Evolutionary conservation across 2,329 filamentous ascomycete genomes (phyloP).

Genomic region (Nemania diffusa): DNA sequence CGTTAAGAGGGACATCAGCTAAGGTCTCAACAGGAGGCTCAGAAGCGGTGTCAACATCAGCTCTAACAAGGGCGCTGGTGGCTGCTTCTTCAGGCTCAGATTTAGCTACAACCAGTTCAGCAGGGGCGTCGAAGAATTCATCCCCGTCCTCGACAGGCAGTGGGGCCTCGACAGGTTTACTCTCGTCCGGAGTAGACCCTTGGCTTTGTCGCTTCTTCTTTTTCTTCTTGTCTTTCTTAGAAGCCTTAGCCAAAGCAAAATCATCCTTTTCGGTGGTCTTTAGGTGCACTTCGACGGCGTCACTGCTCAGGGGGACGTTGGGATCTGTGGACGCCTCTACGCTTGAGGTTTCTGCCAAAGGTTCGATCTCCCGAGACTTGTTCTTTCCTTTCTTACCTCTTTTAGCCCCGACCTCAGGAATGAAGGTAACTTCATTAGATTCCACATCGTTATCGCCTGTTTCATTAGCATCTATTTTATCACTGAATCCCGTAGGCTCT

Average conservation of each 20-base stretch:
- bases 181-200: background rate
- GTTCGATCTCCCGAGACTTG: conserved; percentile 38
- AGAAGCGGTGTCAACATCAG: background rate
- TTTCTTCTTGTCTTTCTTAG: conserved; percentile 39
- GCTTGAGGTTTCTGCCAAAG: conserved; percentile 7
- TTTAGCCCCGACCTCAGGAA: conserved; percentile 47
- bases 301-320: conserved; percentile 1
- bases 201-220: conserved; percentile 26
- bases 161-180: conserved; percentile 5
- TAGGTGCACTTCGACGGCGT: conserved; percentile 1
- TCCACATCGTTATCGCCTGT: conserved; percentile 22
- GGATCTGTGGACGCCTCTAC: background rate
- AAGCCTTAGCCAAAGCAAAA: conserved; percentile 39
- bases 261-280: conserved; percentile 8
- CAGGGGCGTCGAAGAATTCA: conserved; percentile 30
- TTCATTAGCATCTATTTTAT: conserved; percentile 12
- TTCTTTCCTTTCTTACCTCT: conserved; percentile 55
- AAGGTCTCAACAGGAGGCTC: background rate
- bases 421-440: conserved; percentile 18
- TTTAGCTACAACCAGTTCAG: conserved; percentile 1
- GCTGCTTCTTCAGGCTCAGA: background rate
- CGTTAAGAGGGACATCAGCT: background rate
- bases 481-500: background rate
- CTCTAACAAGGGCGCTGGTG: background rate
- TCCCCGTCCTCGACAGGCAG: conserved; percentile 18